A percentile compares a stretch with the other conserved stretches of the same genome.
Evolutionary conservation across 495 filamentous ascomycete species (phyloP).

Genomic region (Podospora pseudopauciseta): DNA sequence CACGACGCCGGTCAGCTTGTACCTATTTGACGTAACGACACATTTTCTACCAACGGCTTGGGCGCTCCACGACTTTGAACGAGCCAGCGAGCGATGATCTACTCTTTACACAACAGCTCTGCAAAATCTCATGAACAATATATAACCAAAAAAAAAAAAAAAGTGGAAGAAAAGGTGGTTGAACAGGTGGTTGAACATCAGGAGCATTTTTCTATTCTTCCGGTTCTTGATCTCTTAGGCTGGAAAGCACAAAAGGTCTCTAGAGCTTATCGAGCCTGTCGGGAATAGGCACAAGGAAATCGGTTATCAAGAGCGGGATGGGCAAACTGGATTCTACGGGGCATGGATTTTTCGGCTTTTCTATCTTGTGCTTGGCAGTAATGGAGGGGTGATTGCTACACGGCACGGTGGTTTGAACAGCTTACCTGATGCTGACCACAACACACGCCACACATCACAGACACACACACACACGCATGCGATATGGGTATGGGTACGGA

Average conservation of each 20-base stretch:
- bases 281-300: background rate
- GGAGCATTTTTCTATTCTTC: background rate
- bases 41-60: background rate
- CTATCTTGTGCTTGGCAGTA: background rate
- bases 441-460: background rate
- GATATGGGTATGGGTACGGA: background rate
- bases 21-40: background rate
- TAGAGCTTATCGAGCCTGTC: background rate
- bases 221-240: background rate
- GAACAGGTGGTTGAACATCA: background rate
- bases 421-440: background rate
- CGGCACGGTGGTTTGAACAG: constrained; percentile 3
- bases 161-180: background rate
- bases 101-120: background rate
- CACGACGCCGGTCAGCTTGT: background rate
- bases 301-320: background rate
- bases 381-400: background rate
- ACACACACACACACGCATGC: background rate
- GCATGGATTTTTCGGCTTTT: constrained; percentile 7
- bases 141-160: background rate
- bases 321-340: background rate
- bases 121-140: background rate
- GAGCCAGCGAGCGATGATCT: background rate
- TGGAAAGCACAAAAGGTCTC: background rate
- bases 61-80: background rate